These are phyloP conservation scores for Erigeron canadensis DNA, from an alignment of 129 eudicot genomes.

Conservation along the genomic window DNA sequence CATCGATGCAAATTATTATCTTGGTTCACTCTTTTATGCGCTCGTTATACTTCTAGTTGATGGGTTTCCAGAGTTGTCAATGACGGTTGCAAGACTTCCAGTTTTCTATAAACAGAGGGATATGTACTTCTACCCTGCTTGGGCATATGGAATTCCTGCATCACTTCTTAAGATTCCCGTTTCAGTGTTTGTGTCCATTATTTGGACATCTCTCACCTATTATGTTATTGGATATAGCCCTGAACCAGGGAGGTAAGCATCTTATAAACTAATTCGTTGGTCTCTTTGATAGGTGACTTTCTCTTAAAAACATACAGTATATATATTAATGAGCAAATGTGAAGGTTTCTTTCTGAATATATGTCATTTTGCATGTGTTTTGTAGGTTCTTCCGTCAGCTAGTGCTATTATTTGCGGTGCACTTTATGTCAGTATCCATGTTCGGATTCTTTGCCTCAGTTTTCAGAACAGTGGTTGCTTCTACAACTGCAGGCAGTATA, in stretches of 20 bases:
- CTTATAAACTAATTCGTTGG: not conserved
- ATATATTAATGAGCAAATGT: not conserved
- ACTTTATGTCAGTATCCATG: conserved; percentile 52
- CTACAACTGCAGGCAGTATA: conserved; percentile 53
- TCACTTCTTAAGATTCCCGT: conserved; percentile 64
- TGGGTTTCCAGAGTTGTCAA: conserved; percentile 63
- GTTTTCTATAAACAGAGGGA: conserved; percentile 74
- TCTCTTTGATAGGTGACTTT: not conserved
- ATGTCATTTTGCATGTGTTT: conserved; percentile 4
- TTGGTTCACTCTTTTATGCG: conserved; percentile 58
- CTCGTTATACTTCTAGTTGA: conserved; percentile 58
- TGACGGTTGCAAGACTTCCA: conserved; percentile 61
- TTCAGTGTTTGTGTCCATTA: conserved; percentile 45
- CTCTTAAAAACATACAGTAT: not conserved
- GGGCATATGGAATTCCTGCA: conserved; percentile 77
- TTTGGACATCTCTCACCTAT: conserved; percentile 66
- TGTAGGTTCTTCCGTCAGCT: conserved; percentile 63
- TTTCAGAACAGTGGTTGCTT: conserved; percentile 50
- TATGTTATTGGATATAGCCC: conserved; percentile 67
- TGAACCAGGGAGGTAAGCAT: conserved; percentile 60
- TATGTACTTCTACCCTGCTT: conserved; percentile 70
- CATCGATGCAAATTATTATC: conserved; percentile 56
- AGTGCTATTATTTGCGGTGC: conserved; percentile 45
- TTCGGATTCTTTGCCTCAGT: conserved; percentile 58
- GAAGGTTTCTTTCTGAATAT: not conserved